Conservation (phyloP, 805 yeast species). For the Cyberlindnera maritima region DNA sequence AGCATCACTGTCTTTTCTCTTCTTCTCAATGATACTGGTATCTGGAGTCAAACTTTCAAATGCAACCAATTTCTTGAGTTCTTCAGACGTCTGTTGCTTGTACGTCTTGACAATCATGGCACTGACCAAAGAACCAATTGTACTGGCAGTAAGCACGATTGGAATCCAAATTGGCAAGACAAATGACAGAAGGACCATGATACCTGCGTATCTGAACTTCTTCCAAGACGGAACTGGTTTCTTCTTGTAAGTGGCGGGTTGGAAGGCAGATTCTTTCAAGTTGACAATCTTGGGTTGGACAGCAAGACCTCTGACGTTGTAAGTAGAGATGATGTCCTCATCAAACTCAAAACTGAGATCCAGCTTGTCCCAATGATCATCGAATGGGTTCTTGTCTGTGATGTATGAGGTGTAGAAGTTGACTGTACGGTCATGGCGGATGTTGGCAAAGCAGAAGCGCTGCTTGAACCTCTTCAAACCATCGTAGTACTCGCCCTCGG, state of each 20-base stretch:
- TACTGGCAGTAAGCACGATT: conserved; percentile 34
- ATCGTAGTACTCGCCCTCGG: conserved; percentile 41
- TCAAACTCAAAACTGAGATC: conserved; percentile 45
- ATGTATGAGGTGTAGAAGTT: conserved; percentile 83
- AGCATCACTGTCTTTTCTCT: neutral
- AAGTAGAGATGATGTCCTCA: conserved; percentile 32
- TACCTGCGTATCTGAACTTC: conserved; percentile 25
- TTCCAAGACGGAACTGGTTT: conserved; percentile 14
- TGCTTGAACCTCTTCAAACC: conserved; percentile 59
- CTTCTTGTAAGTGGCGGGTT: conserved; percentile 5
- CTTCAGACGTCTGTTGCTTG: conserved; percentile 14
- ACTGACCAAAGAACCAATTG: conserved; percentile 36
- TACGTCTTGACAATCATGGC: conserved; percentile 39
- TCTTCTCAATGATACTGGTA: neutral
- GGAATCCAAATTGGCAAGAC: conserved; percentile 52
- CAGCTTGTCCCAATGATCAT: conserved; percentile 43
- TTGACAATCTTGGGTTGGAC: conserved; percentile 54
- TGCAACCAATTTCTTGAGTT: conserved; percentile 9
- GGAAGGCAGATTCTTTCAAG: conserved; percentile 33
- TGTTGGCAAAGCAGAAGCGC: conserved; percentile 66
- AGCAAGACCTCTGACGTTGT: conserved; percentile 34
- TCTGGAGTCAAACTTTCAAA: neutral
- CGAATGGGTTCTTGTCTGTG: conserved; percentile 71
- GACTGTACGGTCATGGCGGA: conserved; percentile 81
- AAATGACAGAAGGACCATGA: conserved; percentile 20